phyloP scores from a whole-genome alignment of 2,329 filamentous ascomycete genomes.

The Metarhizium robertsii region DNA sequence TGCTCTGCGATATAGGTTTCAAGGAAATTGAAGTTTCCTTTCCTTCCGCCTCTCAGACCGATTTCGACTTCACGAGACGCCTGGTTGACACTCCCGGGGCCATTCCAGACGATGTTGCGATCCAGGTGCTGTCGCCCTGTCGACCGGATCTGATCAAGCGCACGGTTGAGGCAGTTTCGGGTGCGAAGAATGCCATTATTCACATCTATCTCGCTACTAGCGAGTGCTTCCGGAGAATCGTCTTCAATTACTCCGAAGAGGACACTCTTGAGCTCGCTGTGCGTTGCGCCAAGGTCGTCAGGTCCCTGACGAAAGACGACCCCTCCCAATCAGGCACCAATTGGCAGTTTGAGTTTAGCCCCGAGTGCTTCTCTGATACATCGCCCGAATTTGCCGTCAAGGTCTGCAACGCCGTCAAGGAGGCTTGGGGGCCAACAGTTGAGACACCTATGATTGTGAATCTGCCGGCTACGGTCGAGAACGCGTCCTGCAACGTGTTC shows the following conservation, averaged over 20 bases:
- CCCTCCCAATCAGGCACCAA: conserved; percentile 46
- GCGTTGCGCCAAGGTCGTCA: conserved; percentile 75
- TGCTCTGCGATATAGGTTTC: conserved; percentile 86
- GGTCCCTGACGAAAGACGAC: conserved; percentile 80
- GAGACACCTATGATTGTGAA: conserved; percentile 91
- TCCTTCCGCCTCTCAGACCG: conserved; percentile 86
- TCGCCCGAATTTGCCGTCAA: conserved; percentile 72
- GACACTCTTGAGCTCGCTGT: conserved; percentile 75
- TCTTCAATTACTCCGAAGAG: conserved; percentile 81
- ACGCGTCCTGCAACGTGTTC: conserved; percentile 90
- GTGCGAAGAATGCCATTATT: conserved; percentile 86
- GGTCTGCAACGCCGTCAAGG: conserved; percentile 89
- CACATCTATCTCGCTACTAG: conserved; percentile 96
- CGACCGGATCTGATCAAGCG: conserved; percentile 81
- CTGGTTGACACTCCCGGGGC: conserved; percentile 77
- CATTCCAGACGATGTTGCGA: conserved; percentile 79
- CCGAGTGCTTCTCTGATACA: conserved; percentile 86
- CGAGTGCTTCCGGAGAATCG: conserved; percentile 85
- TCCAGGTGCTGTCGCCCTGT: conserved; percentile 89
- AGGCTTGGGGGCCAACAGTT: conserved; percentile 74
- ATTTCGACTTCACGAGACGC: conserved; percentile 88
- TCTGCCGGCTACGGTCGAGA: conserved; percentile 89
- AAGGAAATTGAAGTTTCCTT: conserved; percentile 98
- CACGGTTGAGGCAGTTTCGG: conserved; percentile 81
- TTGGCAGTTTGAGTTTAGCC: conserved; percentile 78